Evolutionary conservation across 2,329 filamentous ascomycete species (phyloP), one percentile per base, ranked within the genome.

Genomic region (Penicillium olsonii): DNA sequence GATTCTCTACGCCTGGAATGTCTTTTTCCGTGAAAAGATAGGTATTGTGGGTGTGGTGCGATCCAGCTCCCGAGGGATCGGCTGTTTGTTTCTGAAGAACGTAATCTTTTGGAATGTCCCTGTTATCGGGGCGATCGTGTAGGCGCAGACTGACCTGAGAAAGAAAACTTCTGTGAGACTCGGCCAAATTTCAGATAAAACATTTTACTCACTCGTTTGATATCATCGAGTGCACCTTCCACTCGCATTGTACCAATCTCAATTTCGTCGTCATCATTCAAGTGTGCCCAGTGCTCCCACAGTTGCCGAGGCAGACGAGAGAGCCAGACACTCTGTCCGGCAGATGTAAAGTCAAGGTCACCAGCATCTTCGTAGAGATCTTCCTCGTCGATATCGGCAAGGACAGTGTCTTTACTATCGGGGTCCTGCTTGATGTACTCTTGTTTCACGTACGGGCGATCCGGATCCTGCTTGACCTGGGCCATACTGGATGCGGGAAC

Each of bases 21-120:
- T 97, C 90, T 68, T 95, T 91, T 72, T 99, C 94, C 34, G 88
- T 91, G 67, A 99, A 99, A 48, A 97, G 78, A 67, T 88, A 95
- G 17, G 91, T 94, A 71, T 96, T 96, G 63, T 83, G 84, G 27
- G 92, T 84, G 47, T 69, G 62, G 50, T 71, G 70, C 8, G 66
- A 64, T 24, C 68, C 60, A 31, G 65, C 65, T 1, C 45, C 45
- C 52, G 70, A 68, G 9, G 72, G 52, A n/a, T 82, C 73, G 35
- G 76, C 68, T 34, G 84, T 81, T 19, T 82, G 85, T 39, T 90
- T 79, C 39, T 90, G 85, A 50, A 97, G 75, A 58, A 90, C 83
- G 72, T 96, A 99, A 65, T 95, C 90, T 65, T 90, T 90, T 10
- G 92, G 91, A n/a, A 96, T 78, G 5, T 80, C 75, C 59, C 87